These are phyloP conservation scores for Neoboletus subvelutipes DNA, from an alignment of 768 basidiomycete species.

Conservation along the genomic window DNA sequence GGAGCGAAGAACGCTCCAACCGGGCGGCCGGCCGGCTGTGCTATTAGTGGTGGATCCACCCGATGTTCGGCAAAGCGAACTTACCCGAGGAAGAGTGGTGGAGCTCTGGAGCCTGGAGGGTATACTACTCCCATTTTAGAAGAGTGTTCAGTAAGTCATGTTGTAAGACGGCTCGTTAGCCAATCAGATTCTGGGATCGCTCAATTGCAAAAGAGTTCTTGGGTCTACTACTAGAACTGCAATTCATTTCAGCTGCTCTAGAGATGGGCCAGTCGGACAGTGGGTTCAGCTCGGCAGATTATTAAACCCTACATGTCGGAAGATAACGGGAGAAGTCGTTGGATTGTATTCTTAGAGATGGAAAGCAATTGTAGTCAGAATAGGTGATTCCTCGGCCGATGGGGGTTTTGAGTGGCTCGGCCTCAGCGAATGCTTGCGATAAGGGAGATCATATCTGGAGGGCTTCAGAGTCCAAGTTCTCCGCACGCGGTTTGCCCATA, in stretches of 20 bases:
- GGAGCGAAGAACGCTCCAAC: slow-evolving; percentile 10
- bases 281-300: background rate
- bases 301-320: background rate
- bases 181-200: background rate
- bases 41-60: background rate
- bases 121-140: too few species aligned
- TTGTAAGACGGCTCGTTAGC: too few species aligned
- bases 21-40: slow-evolving; percentile 17
- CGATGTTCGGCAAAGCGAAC: slow-evolving; percentile 10
- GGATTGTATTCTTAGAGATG: background rate
- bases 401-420: slow-evolving; percentile 4
- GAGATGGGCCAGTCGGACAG: background rate
- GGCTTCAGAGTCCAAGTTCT: background rate
- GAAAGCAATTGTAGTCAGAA: background rate
- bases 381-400: slow-evolving; percentile 3
- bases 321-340: background rate
- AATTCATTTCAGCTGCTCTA: background rate
- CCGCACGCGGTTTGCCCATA: background rate
- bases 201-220: background rate
- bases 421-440: background rate
- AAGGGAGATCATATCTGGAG: background rate
- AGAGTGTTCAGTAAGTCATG: background rate
- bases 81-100: background rate
- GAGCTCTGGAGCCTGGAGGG: background rate
- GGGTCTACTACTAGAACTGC: background rate